A percentile compares a stretch with the other conserved stretches of the same genome.
Conservation (phyloP, 768 basidiomycete genomes). For the Leccinum disarticulatum region DNA sequence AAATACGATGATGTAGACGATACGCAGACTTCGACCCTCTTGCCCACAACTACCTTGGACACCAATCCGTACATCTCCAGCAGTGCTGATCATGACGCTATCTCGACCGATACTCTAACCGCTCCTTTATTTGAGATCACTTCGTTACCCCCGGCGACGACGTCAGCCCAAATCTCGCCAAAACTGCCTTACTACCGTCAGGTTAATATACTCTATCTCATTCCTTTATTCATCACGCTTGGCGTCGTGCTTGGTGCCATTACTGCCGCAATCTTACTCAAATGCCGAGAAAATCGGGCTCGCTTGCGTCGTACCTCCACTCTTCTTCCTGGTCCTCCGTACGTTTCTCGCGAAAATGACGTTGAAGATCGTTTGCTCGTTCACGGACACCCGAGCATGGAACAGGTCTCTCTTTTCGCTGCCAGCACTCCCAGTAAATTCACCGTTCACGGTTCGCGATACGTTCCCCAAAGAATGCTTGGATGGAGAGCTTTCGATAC, state of each 20-base stretch:
- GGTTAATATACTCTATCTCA: constrained; percentile 28
- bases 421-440: constrained; percentile 30
- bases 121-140: constrained; percentile 34
- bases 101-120: constrained; percentile 12
- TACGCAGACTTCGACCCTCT: constrained; percentile 12
- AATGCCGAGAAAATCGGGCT: constrained; percentile 9
- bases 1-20: constrained; percentile 35
- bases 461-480: constrained; percentile 16
- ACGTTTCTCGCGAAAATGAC: constrained; percentile 21
- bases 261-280: constrained; percentile 7
- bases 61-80: neutral
- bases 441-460: constrained; percentile 30
- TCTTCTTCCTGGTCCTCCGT: constrained; percentile 28
- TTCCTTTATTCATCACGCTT: constrained; percentile 27
- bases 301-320: constrained; percentile 15
- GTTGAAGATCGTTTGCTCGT: constrained; percentile 15
- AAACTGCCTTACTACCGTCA: constrained; percentile 23
- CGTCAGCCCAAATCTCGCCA: constrained; percentile 11
- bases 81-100: neutral
- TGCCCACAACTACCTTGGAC: constrained; percentile 5
- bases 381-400: constrained; percentile 25
- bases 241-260: constrained; percentile 28
- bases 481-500: constrained; percentile 9
- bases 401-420: constrained; percentile 26
- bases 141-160: constrained; percentile 30